Percentiles rank a stretch among this genome's conserved stretches.
These are phyloP conservation scores for Venustampulla echinocandica DNA, from an alignment of 495 filamentous ascomycete species.

Conservation along the genomic window DNA sequence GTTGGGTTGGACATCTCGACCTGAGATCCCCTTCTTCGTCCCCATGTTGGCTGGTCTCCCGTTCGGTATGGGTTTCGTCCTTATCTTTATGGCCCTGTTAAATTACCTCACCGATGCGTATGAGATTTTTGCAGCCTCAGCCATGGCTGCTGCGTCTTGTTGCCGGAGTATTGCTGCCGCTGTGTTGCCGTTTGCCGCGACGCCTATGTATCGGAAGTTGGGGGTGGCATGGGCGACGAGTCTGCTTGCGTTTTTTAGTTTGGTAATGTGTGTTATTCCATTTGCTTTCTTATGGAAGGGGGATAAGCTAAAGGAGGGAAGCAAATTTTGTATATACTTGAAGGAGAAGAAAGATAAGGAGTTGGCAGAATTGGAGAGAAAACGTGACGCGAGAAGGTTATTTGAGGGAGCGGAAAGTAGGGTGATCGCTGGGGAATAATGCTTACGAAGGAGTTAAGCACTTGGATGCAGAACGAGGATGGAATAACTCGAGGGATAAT, in stretches of 20 bases:
- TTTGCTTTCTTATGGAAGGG: constrained; percentile 45
- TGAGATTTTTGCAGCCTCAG: constrained; percentile 42
- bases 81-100: constrained; percentile 40
- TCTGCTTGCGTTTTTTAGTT: constrained; percentile 49
- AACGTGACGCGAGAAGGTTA: constrained; percentile 2
- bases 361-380: constrained; percentile 9
- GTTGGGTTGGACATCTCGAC: constrained; percentile 39
- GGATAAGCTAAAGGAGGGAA: constrained; percentile 32
- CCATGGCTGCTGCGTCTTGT: constrained; percentile 50
- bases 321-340: constrained; percentile 19
- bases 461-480: too few species aligned
- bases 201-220: constrained; percentile 35
- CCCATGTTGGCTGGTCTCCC: constrained; percentile 47
- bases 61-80: constrained; percentile 60
- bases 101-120: constrained; percentile 55
- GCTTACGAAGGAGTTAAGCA: too few species aligned
- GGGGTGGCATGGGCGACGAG: constrained; percentile 53
- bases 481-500: too few species aligned
- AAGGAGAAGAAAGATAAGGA: constrained; percentile 19
- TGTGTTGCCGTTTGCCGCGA: constrained; percentile 58
- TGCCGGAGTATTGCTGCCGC: constrained; percentile 50
- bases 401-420: background rate
- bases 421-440: background rate
- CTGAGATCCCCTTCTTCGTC: constrained; percentile 34
- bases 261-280: constrained; percentile 51